These are phyloP conservation scores for Picochlorum sp. DNA, from an alignment of 139 green algal genomes.

Conservation along the genomic window DNA sequence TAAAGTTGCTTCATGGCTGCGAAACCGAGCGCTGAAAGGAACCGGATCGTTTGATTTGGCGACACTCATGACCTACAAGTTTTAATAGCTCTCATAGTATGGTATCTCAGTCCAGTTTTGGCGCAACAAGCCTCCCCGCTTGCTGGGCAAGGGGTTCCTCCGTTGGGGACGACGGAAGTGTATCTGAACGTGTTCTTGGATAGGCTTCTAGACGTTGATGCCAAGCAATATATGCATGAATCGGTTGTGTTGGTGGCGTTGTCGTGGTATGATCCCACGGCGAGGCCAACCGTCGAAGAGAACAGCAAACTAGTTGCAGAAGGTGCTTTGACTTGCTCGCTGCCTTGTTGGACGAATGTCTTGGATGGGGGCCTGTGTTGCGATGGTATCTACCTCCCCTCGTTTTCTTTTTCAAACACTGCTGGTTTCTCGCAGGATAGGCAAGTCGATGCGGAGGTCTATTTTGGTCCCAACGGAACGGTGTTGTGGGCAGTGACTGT, in stretches of 20 bases:
- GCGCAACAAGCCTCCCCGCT: not conserved
- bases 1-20: no score
- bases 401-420: conserved; percentile 45
- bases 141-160: not conserved
- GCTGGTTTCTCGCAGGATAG: conserved; percentile 13
- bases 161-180: conserved; percentile 1
- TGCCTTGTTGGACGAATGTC: not conserved
- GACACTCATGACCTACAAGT: no score
- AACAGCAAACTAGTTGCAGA: not conserved
- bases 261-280: not conserved
- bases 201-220: not conserved
- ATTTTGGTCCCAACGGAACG: not conserved
- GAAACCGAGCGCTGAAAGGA: no score
- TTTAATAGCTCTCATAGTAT: not conserved
- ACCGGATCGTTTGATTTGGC: no score
- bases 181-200: not conserved
- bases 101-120: not conserved
- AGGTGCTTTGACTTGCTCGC: not conserved
- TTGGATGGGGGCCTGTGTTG: conserved; percentile 7
- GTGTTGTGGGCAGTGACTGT: not conserved
- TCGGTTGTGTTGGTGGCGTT: not conserved
- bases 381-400: conserved; percentile 21
- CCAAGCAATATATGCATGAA: not conserved
- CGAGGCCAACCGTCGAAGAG: not conserved
- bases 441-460: conserved; percentile 16